Evolutionary conservation across 768 basidiomycete genomes (phyloP), one percentile per base, ranked within the genome.

Genomic region (Melanogaster broomeanus): DNA sequence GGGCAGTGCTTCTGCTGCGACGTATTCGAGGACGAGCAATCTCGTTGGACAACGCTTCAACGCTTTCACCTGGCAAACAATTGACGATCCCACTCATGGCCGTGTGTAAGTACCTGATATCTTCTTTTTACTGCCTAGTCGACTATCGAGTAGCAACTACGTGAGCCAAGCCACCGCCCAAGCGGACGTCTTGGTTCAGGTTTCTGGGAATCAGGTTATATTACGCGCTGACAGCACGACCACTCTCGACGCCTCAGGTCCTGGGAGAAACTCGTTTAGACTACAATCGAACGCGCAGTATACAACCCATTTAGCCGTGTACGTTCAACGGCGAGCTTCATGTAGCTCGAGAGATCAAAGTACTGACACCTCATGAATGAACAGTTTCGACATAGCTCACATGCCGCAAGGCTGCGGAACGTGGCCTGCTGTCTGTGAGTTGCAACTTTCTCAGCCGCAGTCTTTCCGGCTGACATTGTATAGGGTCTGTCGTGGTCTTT

Each of bases 101-200:
- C 48, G 55, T 33, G 61, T 63, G 61, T 61, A 31, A 28, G 61
- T 52, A 3, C 37, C 35, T 25, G n/a, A 9, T 8, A 25, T 21
- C n/a, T 19, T 13, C 2, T 22, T 6, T 6, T 30, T 16, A 9
- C 25, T n/a, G 15, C 33, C 37, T 41, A 21, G 35, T 27, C 39
- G 41, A 35, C 2, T 11, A 3, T 33, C 21, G 9, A 7, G 11
- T 56, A 76, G 72, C 25, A 74, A 73, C 57, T 79, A 77, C 51
- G 74, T 80, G 49, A 56, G 69, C 52, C 68, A 76, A 49, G 58
- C 63, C 0, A 83, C 80, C 0, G 85, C 87, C 1, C 54, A 72
- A 19, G 66, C 68, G 11, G 65, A 77, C 51, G 85, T 85, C 57
- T 63, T 89, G 33, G 84, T 82, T 0, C 84, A 71, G 56, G 72